Evolutionary conservation across 1,284 basidiomycete genomes (phyloP).

Genomic region (Apiotrichum brassicae): DNA sequence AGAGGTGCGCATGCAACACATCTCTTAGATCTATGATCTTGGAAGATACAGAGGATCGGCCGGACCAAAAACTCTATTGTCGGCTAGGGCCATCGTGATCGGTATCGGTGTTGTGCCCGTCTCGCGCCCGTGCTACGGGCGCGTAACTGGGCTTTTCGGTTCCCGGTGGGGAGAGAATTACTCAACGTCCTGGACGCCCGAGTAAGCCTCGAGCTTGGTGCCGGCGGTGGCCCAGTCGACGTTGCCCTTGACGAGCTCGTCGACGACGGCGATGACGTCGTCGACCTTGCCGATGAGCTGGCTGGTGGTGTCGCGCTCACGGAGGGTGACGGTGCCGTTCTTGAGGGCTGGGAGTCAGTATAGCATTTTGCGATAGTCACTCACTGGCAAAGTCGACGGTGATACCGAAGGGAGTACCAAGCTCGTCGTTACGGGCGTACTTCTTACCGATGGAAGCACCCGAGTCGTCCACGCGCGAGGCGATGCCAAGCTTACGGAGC

Average conservation of each 20-base stretch:
- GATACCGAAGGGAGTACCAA: conserved; percentile 93
- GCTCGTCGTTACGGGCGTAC: conserved; percentile 95
- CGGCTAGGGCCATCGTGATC: too few relatives aligned
- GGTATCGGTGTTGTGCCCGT: too few relatives aligned
- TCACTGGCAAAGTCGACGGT: conserved; percentile 96
- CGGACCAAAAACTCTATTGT: too few relatives aligned
- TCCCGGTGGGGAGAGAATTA: too few relatives aligned
- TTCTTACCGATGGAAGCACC: conserved; percentile 92
- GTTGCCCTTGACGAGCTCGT: conserved; percentile 64
- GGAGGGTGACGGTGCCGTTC: conserved; percentile 81
- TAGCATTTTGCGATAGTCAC: conserved; percentile 43
- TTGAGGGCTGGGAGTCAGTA: conserved; percentile 57
- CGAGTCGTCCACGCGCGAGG: conserved; percentile 90
- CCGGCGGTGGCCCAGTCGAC: conserved; percentile 76
- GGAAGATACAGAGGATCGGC: too few relatives aligned
- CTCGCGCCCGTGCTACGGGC: too few relatives aligned
- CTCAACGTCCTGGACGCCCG: conserved; percentile 80
- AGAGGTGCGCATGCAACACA: too few relatives aligned
- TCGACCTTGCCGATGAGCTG: conserved; percentile 91
- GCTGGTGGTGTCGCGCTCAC: conserved; percentile 89
- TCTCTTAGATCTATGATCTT: too few relatives aligned
- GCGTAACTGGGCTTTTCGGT: too few relatives aligned
- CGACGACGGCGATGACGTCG: conserved; percentile 76
- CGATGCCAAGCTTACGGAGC: conserved; percentile 79
- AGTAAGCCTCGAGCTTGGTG: conserved; percentile 67